These are phyloP conservation scores for Erodium texanum DNA, from an alignment of 441 rosid species.

Conservation along the genomic window DNA sequence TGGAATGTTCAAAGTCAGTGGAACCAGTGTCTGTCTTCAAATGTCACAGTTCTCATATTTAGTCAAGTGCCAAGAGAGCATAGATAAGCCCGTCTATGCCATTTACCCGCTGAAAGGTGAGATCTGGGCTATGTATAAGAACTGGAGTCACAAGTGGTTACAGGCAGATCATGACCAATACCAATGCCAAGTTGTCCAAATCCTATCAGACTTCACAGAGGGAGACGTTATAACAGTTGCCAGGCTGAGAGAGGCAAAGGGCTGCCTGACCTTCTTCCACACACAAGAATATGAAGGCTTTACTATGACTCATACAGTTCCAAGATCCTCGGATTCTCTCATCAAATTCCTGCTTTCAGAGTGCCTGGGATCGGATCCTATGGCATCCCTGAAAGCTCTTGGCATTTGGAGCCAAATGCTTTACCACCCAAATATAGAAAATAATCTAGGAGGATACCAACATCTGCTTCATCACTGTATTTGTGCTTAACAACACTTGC, in stretches of 20 bases:
- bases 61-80: conserved; percentile 15
- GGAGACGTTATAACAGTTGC: conserved; percentile 15
- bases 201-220: conserved; percentile 15
- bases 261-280: conserved; percentile 21
- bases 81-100: conserved; percentile 9
- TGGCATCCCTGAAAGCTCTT: conserved; percentile 21
- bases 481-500: background rate
- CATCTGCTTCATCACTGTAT: background rate
- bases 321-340: conserved; percentile 21
- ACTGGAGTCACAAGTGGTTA: conserved; percentile 18
- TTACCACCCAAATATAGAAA: conserved; percentile 12
- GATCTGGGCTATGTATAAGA: conserved; percentile 21
- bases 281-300: conserved; percentile 18
- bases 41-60: conserved; percentile 15
- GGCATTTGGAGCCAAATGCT: conserved; percentile 26
- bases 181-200: conserved; percentile 18
- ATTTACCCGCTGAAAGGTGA: conserved; percentile 24
- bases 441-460: background rate
- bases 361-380: conserved; percentile 22
- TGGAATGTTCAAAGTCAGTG: conserved; percentile 21
- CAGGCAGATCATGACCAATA: background rate
- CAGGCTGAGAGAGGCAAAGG: conserved; percentile 16
- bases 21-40: conserved; percentile 13
- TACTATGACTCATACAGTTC: conserved; percentile 15
- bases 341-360: conserved; percentile 20